Conservation (phyloP, 352 stramenopile species). For the Phytopythium sindhum region DNA sequence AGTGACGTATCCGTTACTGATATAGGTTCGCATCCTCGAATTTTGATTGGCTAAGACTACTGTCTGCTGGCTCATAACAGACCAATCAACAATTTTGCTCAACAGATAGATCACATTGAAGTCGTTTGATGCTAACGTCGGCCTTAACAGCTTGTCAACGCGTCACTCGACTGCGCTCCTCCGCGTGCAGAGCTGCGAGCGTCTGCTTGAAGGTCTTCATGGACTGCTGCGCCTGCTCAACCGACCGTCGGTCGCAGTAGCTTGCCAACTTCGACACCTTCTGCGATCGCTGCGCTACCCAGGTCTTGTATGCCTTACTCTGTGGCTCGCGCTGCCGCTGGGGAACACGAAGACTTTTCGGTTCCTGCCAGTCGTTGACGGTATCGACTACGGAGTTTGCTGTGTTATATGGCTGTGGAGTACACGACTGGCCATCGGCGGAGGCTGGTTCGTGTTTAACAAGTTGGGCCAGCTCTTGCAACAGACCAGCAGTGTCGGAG, state of each 20-base stretch:
- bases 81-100: no score
- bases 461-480: neutral
- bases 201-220: neutral
- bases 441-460: neutral
- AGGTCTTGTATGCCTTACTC: neutral
- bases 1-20: no score
- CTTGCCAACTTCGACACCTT: neutral
- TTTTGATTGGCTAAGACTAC: neutral
- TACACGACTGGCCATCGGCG: no score
- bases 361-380: neutral
- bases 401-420: neutral
- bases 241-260: neutral
- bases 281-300: neutral
- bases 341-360: slow-evolving; percentile 22
- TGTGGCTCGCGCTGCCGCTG: slow-evolving; percentile 7
- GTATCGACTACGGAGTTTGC: neutral
- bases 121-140: neutral
- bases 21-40: no score
- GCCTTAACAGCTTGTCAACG: neutral
- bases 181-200: neutral
- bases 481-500: neutral
- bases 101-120: neutral
- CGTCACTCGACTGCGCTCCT: neutral
- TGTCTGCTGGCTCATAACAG: no score
- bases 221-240: neutral